A percentile compares a stretch with the other conserved stretches of the same genome.
Evolutionary conservation across 257 asterid species (phyloP).

Genomic region (Ilex aquifolium): DNA sequence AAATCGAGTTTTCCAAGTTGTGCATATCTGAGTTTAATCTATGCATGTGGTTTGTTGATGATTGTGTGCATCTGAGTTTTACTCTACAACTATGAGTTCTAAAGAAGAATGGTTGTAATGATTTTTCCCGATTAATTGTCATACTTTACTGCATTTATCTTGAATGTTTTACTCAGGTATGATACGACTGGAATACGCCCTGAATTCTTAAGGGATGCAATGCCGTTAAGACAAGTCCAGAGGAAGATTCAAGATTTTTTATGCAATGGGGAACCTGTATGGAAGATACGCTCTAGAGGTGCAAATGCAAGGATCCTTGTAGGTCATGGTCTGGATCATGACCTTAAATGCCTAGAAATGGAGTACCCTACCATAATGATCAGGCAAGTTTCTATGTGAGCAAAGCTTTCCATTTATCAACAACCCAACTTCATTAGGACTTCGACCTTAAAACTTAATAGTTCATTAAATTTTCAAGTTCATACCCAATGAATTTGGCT

Average conservation of each 20-base stretch:
- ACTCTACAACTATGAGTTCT: too few species aligned
- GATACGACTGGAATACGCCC: conserved; percentile 77
- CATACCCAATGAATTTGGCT: neutral
- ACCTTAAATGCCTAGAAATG: conserved; percentile 67
- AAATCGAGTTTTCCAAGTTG: neutral
- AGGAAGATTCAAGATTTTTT: conserved; percentile 79
- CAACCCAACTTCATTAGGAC: too few species aligned
- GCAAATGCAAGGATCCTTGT: conserved; percentile 78
- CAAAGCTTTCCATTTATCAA: too few species aligned
- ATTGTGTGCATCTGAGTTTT: too few species aligned
- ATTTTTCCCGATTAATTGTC: neutral
- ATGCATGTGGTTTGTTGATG: too few species aligned
- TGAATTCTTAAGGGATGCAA: conserved; percentile 73
- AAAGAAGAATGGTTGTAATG: too few species aligned
- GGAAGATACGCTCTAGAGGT: conserved; percentile 80
- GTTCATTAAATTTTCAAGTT: too few species aligned
- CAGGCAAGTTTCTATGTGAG: conserved; percentile 38
- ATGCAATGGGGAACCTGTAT: conserved; percentile 82
- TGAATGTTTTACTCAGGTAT: conserved; percentile 38
- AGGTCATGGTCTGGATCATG: conserved; percentile 87
- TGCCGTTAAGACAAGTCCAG: conserved; percentile 57
- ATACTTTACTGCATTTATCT: neutral
- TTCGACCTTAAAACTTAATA: too few species aligned
- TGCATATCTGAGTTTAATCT: too few species aligned
- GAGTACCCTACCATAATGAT: conserved; percentile 61